These are phyloP conservation scores for Thielaviopsis ethacetica DNA, from an alignment of 2,329 filamentous ascomycete genomes.

Conservation along the genomic window DNA sequence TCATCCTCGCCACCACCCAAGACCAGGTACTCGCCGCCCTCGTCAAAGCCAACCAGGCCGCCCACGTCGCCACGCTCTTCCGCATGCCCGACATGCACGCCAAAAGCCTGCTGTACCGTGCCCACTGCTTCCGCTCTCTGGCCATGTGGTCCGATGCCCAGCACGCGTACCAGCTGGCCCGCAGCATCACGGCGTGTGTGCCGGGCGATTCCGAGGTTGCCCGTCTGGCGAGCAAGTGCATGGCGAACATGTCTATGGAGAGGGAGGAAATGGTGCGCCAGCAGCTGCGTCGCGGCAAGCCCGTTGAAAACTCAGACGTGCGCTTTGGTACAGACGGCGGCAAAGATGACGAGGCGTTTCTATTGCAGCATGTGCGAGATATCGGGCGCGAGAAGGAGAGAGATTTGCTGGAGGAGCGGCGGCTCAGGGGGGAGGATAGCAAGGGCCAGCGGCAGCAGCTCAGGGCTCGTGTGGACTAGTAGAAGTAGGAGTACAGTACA, in stretches of 20 bases:
- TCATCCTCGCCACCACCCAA: slow-evolving; percentile 11
- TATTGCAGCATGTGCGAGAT: not conserved
- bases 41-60: slow-evolving; percentile 13
- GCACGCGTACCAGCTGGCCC: slow-evolving; percentile 14
- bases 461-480: too few species aligned
- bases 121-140: slow-evolving; percentile 15
- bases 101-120: slow-evolving; percentile 15
- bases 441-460: too few species aligned
- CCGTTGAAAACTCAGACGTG: not conserved
- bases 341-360: not conserved
- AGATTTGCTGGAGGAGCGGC: not conserved
- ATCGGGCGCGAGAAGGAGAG: not conserved
- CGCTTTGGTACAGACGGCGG: not conserved
- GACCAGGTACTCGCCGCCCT: slow-evolving; percentile 12
- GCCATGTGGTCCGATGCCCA: slow-evolving; percentile 15
- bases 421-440: too few species aligned
- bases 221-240: slow-evolving; percentile 2
- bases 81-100: slow-evolving; percentile 13
- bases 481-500: too few species aligned
- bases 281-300: slow-evolving; percentile 4
- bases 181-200: not conserved
- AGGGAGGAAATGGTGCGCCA: slow-evolving; percentile 3
- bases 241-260: slow-evolving; percentile 7
- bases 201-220: not conserved
- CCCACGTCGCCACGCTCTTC: slow-evolving; percentile 11